A percentile compares a stretch with the other conserved stretches of the same genome.
Evolutionary conservation across 805 yeast genomes (phyloP).

Genomic region (Saccharomycopsis javanensis): DNA sequence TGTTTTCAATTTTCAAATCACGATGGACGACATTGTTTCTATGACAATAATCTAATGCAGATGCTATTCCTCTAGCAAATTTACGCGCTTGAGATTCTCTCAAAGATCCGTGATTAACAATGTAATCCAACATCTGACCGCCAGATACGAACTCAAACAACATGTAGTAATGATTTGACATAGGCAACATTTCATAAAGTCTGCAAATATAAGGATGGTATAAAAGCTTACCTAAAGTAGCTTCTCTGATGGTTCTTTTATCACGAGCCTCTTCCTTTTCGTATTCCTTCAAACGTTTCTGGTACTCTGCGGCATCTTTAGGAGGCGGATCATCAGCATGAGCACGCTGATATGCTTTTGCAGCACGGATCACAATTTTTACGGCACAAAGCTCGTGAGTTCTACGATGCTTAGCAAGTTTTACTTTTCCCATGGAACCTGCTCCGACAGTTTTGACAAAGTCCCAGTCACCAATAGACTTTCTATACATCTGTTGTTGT

Average conservation of each 20-base stretch:
- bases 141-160: slow-evolving; percentile 94
- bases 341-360: slow-evolving; percentile 61
- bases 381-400: slow-evolving; percentile 84
- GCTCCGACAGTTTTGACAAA: slow-evolving; percentile 93
- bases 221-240: slow-evolving; percentile 81
- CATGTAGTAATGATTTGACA: slow-evolving; percentile 96
- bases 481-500: slow-evolving; percentile 53
- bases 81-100: slow-evolving; percentile 91
- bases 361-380: slow-evolving; percentile 86
- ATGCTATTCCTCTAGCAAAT: slow-evolving; percentile 89
- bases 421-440: slow-evolving; percentile 98
- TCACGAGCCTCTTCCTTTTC: slow-evolving; percentile 86
- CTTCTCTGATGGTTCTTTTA: slow-evolving; percentile 87
- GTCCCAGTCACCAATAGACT: slow-evolving; percentile 94
- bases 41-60: slow-evolving; percentile 90
- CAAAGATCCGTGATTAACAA: slow-evolving; percentile 89
- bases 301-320: slow-evolving; percentile 43
- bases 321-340: slow-evolving; percentile 65
- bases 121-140: slow-evolving; percentile 95
- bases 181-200: slow-evolving; percentile 85
- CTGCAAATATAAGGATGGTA: slow-evolving; percentile 91
- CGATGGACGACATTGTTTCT: slow-evolving; percentile 92
- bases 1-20: slow-evolving; percentile 92
- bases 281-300: slow-evolving; percentile 56
- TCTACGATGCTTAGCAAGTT: slow-evolving; percentile 75